phyloP scores from a whole-genome alignment of 345 rosid species.

The Populus euphratica region DNA sequence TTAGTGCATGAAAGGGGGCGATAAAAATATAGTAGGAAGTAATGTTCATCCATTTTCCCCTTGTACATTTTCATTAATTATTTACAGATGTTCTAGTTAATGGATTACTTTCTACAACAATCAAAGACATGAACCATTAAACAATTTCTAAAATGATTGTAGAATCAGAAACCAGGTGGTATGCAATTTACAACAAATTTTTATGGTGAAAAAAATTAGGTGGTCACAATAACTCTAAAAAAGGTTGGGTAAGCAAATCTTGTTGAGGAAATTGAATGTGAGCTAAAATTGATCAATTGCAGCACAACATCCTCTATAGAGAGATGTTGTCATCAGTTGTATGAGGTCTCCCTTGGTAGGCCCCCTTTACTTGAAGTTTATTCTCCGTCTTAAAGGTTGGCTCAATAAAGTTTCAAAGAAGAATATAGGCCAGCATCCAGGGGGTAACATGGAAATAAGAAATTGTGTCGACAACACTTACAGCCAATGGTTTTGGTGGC shows the following conservation, averaged over 20 bases:
- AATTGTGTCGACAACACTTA: slow-evolving; percentile 39
- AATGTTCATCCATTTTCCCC: background rate
- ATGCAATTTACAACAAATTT: background rate
- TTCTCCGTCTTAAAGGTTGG: background rate
- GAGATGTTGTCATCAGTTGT: background rate
- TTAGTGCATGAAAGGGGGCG: background rate
- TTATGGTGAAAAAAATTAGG: background rate
- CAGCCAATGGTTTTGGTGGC: slow-evolving; percentile 85
- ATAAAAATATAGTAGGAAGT: background rate
- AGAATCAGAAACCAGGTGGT: background rate
- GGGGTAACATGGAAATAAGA: background rate
- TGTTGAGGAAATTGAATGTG: background rate
- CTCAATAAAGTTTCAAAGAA: background rate
- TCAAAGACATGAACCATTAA: background rate
- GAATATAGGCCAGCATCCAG: background rate
- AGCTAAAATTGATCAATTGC: background rate
- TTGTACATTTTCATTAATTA: background rate
- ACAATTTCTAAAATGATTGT: background rate
- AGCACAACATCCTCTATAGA: background rate
- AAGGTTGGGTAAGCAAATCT: background rate
- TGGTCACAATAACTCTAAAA: background rate
- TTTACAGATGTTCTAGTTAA: background rate
- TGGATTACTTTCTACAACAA: background rate
- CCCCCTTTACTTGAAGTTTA: background rate
- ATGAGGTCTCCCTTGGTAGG: background rate